These are phyloP conservation scores for Monilinia fructicola DNA, from an alignment of 2,329 filamentous ascomycete species.

Conservation along the genomic window DNA sequence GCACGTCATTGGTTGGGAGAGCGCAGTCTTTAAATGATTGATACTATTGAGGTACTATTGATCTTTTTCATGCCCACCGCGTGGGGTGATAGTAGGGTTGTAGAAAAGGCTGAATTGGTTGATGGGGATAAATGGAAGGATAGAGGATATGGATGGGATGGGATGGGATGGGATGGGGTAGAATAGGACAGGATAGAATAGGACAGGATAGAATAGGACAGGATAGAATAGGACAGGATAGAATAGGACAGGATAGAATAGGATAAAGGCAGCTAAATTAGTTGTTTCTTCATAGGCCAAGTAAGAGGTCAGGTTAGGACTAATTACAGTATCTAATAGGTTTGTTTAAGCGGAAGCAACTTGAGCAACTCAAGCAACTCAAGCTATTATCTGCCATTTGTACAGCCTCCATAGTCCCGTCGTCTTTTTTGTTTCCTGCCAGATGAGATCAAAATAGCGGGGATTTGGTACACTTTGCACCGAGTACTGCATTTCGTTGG, in stretches of 20 bases:
- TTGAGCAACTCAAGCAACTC: too few relatives aligned
- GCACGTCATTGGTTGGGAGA: neutral
- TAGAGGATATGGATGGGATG: neutral
- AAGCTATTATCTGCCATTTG: too few relatives aligned
- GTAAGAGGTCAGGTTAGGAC: neutral
- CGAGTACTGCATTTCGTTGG: neutral
- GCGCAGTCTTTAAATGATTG: slow-evolving; percentile 2
- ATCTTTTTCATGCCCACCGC: slow-evolving; percentile 2
- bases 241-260: too few relatives aligned
- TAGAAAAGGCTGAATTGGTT: slow-evolving; percentile 4
- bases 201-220: too few relatives aligned
- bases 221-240: too few relatives aligned
- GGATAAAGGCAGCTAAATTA: neutral
- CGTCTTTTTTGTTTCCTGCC: neutral
- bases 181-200: too few relatives aligned
- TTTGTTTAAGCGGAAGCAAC: too few relatives aligned
- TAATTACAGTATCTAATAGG: too few relatives aligned
- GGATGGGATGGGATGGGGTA: too few relatives aligned
- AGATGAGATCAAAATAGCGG: neutral
- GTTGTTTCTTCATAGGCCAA: neutral
- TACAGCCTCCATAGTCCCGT: neutral
- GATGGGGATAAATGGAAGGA: too few relatives aligned
- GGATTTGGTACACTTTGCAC: too few relatives aligned
- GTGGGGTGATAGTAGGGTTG: neutral
- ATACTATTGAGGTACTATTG: neutral